Evolutionary conservation across 805 yeast genomes (phyloP).

Genomic region (Phaffomyces antillensis): DNA sequence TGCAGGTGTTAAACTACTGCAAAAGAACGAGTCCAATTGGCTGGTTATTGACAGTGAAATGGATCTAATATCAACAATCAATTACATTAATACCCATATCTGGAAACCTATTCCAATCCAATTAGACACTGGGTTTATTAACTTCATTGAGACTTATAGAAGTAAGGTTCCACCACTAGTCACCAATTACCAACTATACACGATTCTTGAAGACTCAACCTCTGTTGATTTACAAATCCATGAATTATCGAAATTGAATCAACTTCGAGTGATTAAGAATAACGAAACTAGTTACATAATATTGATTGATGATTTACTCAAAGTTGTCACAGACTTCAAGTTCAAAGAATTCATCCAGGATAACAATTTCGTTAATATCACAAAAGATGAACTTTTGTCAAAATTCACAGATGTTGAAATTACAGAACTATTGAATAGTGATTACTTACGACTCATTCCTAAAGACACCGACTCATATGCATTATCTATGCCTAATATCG

Average conservation of each 20-base stretch:
- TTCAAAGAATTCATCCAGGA: conserved; percentile 1
- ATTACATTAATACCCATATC: conserved; percentile 2
- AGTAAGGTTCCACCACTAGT: conserved; percentile 10
- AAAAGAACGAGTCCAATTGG: no score
- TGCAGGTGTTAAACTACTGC: no score
- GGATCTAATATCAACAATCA: background rate
- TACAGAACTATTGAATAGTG: conserved; percentile 30
- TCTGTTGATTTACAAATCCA: conserved; percentile 42
- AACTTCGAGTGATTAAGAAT: conserved; percentile 22
- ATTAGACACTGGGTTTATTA: conserved; percentile 12
- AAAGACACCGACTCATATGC: conserved; percentile 33
- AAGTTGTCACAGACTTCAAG: background rate
- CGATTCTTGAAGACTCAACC: conserved; percentile 40
- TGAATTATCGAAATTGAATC: conserved; percentile 29
- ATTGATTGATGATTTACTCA: conserved; percentile 19
- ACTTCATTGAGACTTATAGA: conserved; percentile 14
- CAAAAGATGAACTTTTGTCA: background rate
- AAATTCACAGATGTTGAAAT: conserved; percentile 19
- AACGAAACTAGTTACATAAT: conserved; percentile 23
- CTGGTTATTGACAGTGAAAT: no score
- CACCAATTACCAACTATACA: conserved; percentile 34
- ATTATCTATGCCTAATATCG: conserved; percentile 44
- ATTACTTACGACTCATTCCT: conserved; percentile 37
- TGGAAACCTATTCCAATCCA: conserved; percentile 14
- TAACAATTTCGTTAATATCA: background rate